Evolutionary conservation across 2,329 filamentous ascomycete genomes (phyloP).

Genomic region (Blumeria hordei): DNA sequence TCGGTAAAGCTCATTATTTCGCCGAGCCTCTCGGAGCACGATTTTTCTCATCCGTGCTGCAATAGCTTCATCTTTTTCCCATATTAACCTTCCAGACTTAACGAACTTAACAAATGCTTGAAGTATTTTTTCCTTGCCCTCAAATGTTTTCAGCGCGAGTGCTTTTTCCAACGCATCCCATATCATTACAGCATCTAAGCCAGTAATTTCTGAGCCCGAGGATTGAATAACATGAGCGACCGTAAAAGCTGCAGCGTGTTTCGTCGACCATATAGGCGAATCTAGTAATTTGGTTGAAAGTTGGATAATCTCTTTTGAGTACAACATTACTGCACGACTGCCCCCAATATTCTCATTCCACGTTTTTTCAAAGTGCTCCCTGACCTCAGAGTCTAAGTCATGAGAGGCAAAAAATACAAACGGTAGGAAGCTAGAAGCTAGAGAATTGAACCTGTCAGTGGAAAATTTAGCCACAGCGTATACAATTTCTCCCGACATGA

Average conservation of each 20-base stretch:
- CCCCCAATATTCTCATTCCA: slow-evolving; percentile 86
- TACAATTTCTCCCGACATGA: slow-evolving; percentile 62
- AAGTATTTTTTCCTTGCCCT: slow-evolving; percentile 70
- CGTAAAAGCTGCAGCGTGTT: slow-evolving; percentile 65
- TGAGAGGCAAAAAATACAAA: slow-evolving; percentile 76
- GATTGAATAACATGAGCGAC: slow-evolving; percentile 49
- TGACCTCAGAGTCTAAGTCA: slow-evolving; percentile 59
- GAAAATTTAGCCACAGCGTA: slow-evolving; percentile 66
- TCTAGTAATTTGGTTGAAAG: slow-evolving; percentile 46
- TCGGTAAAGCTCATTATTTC: slow-evolving; percentile 69
- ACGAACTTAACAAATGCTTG: slow-evolving; percentile 59
- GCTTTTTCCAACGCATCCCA: slow-evolving; percentile 74
- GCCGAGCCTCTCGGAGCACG: slow-evolving; percentile 63
- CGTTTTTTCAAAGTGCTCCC: slow-evolving; percentile 56
- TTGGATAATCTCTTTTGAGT: slow-evolving; percentile 56
- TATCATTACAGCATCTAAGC: slow-evolving; percentile 33
- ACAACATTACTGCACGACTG: slow-evolving; percentile 55
- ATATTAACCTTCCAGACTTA: slow-evolving; percentile 33
- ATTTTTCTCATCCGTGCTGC: slow-evolving; percentile 55
- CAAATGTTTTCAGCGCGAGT: slow-evolving; percentile 72
- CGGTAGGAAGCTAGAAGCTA: slow-evolving; percentile 54
- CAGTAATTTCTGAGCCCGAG: slow-evolving; percentile 37
- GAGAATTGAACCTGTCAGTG: slow-evolving; percentile 61
- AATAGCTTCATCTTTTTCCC: slow-evolving; percentile 26
- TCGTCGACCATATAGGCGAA: slow-evolving; percentile 69